A percentile compares a stretch with the other conserved stretches of the same genome.
Evolutionary conservation across 1,284 basidiomycete species (phyloP).

Genomic region (Pseudomicrostroma phylloplanum): DNA sequence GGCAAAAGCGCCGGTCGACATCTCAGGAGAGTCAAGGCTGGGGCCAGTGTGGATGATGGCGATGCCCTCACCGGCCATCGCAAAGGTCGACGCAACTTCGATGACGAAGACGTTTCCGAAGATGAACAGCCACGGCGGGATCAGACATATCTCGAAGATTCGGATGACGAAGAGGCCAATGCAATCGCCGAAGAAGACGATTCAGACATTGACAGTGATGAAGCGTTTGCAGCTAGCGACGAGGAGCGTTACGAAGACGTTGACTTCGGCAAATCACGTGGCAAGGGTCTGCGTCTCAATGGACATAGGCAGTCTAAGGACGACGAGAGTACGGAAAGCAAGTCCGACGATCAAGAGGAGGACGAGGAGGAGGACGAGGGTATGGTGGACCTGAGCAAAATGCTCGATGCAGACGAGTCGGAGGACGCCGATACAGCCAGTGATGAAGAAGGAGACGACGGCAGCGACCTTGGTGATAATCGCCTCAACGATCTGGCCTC

Average conservation of each 20-base stretch:
- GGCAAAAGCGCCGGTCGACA: conserved; percentile 33
- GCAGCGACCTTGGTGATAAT: background rate
- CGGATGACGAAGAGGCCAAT: conserved; percentile 5
- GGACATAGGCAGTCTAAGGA: conserved; percentile 1
- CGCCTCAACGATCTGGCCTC: conserved; percentile 4
- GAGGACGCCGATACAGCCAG: conserved; percentile 16
- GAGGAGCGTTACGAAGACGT: conserved; percentile 39
- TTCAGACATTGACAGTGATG: conserved; percentile 47
- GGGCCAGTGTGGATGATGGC: conserved; percentile 40
- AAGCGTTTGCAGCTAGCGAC: conserved; percentile 47
- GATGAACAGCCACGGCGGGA: conserved; percentile 5
- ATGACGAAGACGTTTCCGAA: conserved; percentile 16
- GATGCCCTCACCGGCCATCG: background rate
- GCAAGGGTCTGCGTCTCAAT: conserved; percentile 6
- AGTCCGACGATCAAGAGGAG: conserved; percentile 15
- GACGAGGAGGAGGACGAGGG: conserved; percentile 34
- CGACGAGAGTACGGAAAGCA: conserved; percentile 4
- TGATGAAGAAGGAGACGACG: conserved; percentile 12
- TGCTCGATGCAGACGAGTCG: conserved; percentile 33
- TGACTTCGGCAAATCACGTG: conserved; percentile 18
- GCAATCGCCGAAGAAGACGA: conserved; percentile 23
- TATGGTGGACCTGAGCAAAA: conserved; percentile 39
- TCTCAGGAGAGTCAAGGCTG: conserved; percentile 6
- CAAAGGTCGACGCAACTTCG: conserved; percentile 5
- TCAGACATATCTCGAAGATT: background rate